Evolutionary conservation across 495 filamentous ascomycete genomes (phyloP).

Genomic region (Penicillium goetzii): DNA sequence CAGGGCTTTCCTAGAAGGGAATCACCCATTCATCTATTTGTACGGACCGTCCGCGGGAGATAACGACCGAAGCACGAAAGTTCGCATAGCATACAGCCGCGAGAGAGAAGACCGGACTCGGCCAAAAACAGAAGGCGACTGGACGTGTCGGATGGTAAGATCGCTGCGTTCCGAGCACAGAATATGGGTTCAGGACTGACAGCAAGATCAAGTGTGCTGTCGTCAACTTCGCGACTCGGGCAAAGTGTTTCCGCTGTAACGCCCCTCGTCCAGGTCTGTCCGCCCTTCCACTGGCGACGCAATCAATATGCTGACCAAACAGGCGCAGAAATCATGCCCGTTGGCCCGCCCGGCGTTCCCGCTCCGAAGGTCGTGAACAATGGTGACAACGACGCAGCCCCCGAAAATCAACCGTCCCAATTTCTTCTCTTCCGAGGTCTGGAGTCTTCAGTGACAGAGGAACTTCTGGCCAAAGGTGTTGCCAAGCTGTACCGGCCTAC

Average conservation of each 20-base stretch:
- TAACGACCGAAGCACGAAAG: conserved; percentile 58
- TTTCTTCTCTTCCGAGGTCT: conserved; percentile 79
- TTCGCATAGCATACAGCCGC: conserved; percentile 61
- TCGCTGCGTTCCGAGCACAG: neutral
- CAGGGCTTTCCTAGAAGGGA: conserved; percentile 65
- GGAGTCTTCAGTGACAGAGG: conserved; percentile 74
- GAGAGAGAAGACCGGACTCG: conserved; percentile 60
- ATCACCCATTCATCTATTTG: conserved; percentile 66
- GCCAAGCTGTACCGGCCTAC: conserved; percentile 72
- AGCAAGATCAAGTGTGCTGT: conserved; percentile 62
- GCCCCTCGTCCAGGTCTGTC: conserved; percentile 68
- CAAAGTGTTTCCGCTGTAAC: conserved; percentile 76
- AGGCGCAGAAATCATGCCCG: conserved; percentile 27
- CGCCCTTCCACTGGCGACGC: neutral
- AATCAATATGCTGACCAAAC: conserved; percentile 24
- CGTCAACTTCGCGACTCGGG: conserved; percentile 70
- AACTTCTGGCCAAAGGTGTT: conserved; percentile 76
- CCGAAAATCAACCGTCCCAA: conserved; percentile 74
- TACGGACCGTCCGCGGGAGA: conserved; percentile 50
- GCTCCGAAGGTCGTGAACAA: conserved; percentile 56
- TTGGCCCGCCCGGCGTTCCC: conserved; percentile 40
- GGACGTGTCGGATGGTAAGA: conserved; percentile 73
- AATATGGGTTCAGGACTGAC: neutral
- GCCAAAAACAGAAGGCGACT: conserved; percentile 66
- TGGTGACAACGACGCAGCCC: conserved; percentile 80